phyloP scores from a whole-genome alignment of 2,329 filamentous ascomycete genomes.

The Clonostachys solani region DNA sequence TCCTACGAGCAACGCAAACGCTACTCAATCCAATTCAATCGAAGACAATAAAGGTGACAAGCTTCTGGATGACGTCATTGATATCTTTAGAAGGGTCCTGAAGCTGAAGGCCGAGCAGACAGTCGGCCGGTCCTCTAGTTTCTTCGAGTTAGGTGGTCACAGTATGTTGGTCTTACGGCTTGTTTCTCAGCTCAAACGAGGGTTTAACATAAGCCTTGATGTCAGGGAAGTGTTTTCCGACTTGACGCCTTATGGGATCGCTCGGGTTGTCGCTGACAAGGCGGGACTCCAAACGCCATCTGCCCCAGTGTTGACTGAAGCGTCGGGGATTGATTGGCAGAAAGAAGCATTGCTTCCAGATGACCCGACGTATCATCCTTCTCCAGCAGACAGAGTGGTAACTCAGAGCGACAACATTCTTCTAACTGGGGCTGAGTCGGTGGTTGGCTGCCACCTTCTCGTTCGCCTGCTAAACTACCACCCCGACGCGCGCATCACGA shows the following conservation, averaged over 20 bases:
- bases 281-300: background rate
- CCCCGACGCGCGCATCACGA: background rate
- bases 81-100: constrained; percentile 1
- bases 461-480: background rate
- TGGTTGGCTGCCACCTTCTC: background rate
- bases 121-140: constrained; percentile 9
- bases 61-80: background rate
- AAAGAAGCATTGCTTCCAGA: background rate
- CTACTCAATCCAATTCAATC: too few species aligned
- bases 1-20: background rate
- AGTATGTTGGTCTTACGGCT: constrained; percentile 15
- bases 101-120: constrained; percentile 9
- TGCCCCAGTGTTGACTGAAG: background rate
- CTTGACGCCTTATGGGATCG: constrained; percentile 8
- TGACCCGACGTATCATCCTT: background rate
- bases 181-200: constrained; percentile 14
- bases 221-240: background rate
- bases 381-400: background rate
- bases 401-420: background rate
- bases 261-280: background rate
- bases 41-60: background rate
- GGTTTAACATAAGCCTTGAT: constrained; percentile 10
- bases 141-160: constrained; percentile 17
- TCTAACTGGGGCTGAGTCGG: background rate
- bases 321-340: background rate